Evolutionary conservation across 2,329 filamentous ascomycete species (phyloP), one percentile per base, ranked within the genome.

Genomic region (Curvularia lunata): DNA sequence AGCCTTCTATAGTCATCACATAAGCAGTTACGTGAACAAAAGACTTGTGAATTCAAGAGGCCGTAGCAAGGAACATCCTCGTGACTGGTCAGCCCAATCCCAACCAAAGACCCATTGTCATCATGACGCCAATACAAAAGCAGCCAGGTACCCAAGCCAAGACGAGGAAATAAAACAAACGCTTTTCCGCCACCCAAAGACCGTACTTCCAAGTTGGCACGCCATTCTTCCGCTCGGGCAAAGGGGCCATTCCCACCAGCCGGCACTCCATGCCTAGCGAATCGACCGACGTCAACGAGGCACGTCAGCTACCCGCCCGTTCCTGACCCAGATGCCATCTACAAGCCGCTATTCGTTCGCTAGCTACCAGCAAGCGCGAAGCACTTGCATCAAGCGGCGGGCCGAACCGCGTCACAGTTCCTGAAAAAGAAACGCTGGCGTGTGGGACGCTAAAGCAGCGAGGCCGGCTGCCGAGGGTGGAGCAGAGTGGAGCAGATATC

Each of bases 361-460:
- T 65, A 67, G 59, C 55, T 49, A 55, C 54, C 28, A 38, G 58
- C 68, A 68, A 67, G 67, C 70, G 69, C 68, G 58, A 37, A 61
- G 52, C 58, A 60, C 53, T 58, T 52, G 62, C 63, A 69, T 73
- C 69, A 73, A 64, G 58, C 58, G 37, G 52, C 73, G 72, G 73
- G 65, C 71, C 73, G 72, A 62, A 66, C 72, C 72, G 73, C 63
- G 61, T 68, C 65, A 71, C 63, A 62, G 60, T 59, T 21, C 48
- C 42, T 56, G 54, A 69, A 70, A 70, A 71, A 69, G 61, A 64
- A 71, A 71, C 70, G 48, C 42, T 59, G 59, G 63, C 56, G 65
- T 61, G 63, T 63, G 52, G 54, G 51, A 45, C 59, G 66, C 62
- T 66, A 68, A 73, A 71, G 69, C 71, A 71, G 71, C 70, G 69